phyloP scores from a whole-genome alignment of 441 rosid genomes.

The Omphalea diandra region DNA sequence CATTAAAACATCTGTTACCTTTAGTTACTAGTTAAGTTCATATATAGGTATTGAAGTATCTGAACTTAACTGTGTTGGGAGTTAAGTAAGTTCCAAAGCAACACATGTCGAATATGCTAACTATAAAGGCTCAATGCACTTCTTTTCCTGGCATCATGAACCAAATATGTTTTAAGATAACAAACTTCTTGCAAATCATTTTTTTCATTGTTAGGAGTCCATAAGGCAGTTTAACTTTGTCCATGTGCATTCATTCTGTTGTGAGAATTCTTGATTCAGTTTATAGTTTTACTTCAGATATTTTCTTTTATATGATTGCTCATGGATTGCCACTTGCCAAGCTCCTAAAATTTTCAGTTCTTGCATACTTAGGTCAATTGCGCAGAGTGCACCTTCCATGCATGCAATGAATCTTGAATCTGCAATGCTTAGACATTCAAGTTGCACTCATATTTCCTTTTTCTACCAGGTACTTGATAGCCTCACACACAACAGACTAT shows the following conservation, averaged over 20 bases:
- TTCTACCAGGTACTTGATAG: conserved; percentile 73
- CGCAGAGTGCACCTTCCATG: not conserved
- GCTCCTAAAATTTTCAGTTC: not conserved
- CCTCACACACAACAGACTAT: conserved; percentile 94
- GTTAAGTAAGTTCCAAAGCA: too few relatives aligned
- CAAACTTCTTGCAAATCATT: not conserved
- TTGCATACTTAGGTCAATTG: not conserved
- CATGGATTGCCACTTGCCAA: not conserved
- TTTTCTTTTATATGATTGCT: not conserved
- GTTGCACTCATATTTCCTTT: not conserved
- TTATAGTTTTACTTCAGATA: not conserved
- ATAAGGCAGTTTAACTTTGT: not conserved
- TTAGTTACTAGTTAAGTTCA: too few relatives aligned
- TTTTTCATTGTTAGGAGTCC: not conserved
- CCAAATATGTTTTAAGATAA: not conserved
- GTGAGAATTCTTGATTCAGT: not conserved
- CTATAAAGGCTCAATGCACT: too few relatives aligned
- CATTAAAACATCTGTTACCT: too few relatives aligned
- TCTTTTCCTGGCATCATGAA: too few relatives aligned
- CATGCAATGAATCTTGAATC: not conserved
- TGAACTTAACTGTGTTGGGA: too few relatives aligned
- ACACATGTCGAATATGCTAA: too few relatives aligned
- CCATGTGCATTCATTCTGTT: not conserved
- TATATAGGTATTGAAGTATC: too few relatives aligned
- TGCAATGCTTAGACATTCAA: not conserved